phyloP scores from a whole-genome alignment of 2,329 filamentous ascomycete species.

The Sporothrix curviconia region DNA sequence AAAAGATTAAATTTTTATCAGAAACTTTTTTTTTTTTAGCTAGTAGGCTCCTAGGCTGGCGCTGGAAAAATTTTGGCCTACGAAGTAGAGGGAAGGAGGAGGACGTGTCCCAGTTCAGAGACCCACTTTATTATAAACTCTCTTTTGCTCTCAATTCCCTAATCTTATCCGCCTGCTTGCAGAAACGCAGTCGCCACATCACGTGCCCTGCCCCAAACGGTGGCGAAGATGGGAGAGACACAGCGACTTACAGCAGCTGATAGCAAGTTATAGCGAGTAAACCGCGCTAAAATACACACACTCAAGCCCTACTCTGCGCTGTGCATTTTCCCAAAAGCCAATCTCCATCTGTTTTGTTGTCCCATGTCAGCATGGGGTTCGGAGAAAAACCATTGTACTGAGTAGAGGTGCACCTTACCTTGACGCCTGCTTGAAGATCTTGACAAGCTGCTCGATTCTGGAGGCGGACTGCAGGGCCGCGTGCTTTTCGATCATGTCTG shows the following conservation, averaged over 20 bases:
- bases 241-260: not conserved
- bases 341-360: slow-evolving; percentile 58
- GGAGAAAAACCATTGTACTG: no score
- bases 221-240: no score
- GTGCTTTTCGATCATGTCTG: slow-evolving; percentile 57
- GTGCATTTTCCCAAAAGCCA: slow-evolving; percentile 65
- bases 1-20: slow-evolving; percentile 17
- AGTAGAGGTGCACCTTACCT: no score
- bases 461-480: slow-evolving; percentile 64
- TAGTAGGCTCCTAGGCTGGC: slow-evolving; percentile 11
- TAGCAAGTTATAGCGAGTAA: not conserved
- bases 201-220: no score
- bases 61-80: slow-evolving; percentile 7
- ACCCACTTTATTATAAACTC: slow-evolving; percentile 18
- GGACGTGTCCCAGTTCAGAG: not conserved
- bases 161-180: not conserved
- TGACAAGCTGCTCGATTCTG: slow-evolving; percentile 73
- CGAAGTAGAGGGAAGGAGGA: not conserved
- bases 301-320: slow-evolving; percentile 13
- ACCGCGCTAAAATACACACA: no score
- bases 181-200: slow-evolving; percentile 15
- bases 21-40: slow-evolving; percentile 16
- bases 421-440: slow-evolving; percentile 80
- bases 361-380: no score
- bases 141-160: slow-evolving; percentile 17